A percentile compares a stretch with the other conserved stretches of the same genome.
phyloP scores from a whole-genome alignment of 192 early-diverging fungal species.

The Dissophora ornata region DNA sequence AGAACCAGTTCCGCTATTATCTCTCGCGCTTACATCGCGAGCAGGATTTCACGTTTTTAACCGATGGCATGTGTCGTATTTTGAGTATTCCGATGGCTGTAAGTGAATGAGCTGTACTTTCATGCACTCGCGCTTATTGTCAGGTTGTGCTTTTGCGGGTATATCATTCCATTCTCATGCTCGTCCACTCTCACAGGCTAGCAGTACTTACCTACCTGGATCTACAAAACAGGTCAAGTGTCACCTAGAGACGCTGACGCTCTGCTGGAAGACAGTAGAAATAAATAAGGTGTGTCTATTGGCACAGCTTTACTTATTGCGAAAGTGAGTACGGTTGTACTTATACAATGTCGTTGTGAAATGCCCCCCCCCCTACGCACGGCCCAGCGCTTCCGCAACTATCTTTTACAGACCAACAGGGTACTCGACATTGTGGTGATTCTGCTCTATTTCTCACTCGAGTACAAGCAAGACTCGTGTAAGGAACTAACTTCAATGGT shows the following conservation, averaged over 20 bases:
- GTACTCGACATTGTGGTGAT: conserved; percentile 71
- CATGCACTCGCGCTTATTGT: too few relatives aligned
- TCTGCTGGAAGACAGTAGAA: conserved; percentile 89
- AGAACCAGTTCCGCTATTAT: conserved; percentile 81
- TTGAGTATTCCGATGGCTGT: conserved; percentile 82
- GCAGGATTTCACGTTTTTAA: conserved; percentile 86
- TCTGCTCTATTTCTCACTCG: conserved; percentile 71
- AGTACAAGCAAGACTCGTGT: conserved; percentile 71
- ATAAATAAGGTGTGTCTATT: conserved; percentile 71
- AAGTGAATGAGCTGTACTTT: too few relatives aligned
- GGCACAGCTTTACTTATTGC: too few relatives aligned
- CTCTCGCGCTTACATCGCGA: conserved; percentile 82
- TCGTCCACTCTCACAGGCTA: conserved; percentile 55
- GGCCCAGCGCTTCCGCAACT: conserved; percentile 69
- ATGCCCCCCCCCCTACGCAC: too few relatives aligned
- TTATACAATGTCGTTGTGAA: neutral
- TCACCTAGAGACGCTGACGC: conserved; percentile 77
- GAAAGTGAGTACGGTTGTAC: neutral
- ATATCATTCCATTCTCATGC: neutral
- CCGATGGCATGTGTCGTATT: conserved; percentile 82
- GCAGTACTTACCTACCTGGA: conserved; percentile 80
- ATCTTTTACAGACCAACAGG: conserved; percentile 69
- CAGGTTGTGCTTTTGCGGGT: too few relatives aligned
- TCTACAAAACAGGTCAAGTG: conserved; percentile 76
- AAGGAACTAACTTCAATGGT: neutral